phyloP scores from a whole-genome alignment of 192 early-diverging fungal species.

The Coemansia sp. region DNA sequence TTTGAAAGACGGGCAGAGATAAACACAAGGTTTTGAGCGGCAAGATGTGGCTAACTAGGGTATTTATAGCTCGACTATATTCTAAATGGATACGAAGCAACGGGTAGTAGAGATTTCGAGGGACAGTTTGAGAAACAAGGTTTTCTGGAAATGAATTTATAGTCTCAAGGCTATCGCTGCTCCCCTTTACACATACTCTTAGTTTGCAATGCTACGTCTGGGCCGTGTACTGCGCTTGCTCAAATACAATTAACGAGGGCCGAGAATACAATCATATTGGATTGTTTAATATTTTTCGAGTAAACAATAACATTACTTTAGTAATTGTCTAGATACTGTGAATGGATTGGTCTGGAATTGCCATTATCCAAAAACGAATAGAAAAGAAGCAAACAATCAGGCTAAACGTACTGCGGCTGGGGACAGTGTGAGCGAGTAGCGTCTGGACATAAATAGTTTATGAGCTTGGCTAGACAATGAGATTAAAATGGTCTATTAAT shows the following conservation, averaged over 20 bases:
- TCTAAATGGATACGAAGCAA: too few relatives aligned
- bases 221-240: not conserved
- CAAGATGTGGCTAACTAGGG: not conserved
- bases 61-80: slow-evolving; percentile 1
- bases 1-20: not conserved
- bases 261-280: not conserved
- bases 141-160: slow-evolving; percentile 3
- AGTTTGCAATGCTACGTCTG: not conserved
- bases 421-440: too few relatives aligned
- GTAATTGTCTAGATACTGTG: slow-evolving; percentile 5
- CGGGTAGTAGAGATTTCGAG: too few relatives aligned
- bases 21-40: not conserved
- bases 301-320: slow-evolving; percentile 7
- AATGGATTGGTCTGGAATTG: slow-evolving; percentile 1
- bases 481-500: slow-evolving; percentile 8
- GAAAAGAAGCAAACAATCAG: not conserved
- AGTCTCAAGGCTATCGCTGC: not conserved
- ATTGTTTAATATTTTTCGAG: slow-evolving; percentile 3
- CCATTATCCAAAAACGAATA: not conserved
- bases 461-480: not conserved
- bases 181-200: not conserved
- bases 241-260: not conserved
- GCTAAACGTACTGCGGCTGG: too few relatives aligned
- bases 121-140: not conserved
- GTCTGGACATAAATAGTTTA: slow-evolving; percentile 3